Conservation (phyloP, 345 rosid genomes). For the Dovyalis caffra region DNA sequence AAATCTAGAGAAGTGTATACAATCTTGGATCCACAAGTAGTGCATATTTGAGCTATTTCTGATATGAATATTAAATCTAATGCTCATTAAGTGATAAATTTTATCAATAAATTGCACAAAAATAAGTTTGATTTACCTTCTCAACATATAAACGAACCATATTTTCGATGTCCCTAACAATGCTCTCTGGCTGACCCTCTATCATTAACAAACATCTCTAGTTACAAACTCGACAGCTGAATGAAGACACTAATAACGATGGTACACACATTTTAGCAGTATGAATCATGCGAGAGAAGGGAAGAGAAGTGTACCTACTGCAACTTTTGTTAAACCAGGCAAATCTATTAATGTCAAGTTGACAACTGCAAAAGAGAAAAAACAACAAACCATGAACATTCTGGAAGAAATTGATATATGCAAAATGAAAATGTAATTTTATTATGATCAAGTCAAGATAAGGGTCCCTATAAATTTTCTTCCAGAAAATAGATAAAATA, state of each 20-base stretch:
- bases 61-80: too few species aligned
- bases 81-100: not conserved
- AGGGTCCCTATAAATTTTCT: not conserved
- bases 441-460: not conserved
- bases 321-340: constrained; percentile 75
- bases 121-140: constrained; percentile 40
- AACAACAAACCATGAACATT: too few species aligned
- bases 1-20: too few species aligned
- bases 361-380: constrained; percentile 43
- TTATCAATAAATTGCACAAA: not conserved
- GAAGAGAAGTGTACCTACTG: constrained; percentile 42
- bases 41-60: too few species aligned
- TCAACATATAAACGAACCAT: constrained; percentile 65
- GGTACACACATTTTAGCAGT: not conserved
- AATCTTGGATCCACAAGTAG: too few species aligned
- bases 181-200: constrained; percentile 68
- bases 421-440: not conserved
- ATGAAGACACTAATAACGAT: not conserved
- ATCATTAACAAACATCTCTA: constrained; percentile 14
- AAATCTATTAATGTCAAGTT: constrained; percentile 68
- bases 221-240: constrained; percentile 1
- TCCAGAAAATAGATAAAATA: too few species aligned
- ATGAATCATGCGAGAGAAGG: not conserved
- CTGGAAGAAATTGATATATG: not conserved
- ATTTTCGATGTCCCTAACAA: constrained; percentile 55